Conservation (phyloP, 2,329 filamentous ascomycete genomes). For the Colletotrichum sp. region DNA sequence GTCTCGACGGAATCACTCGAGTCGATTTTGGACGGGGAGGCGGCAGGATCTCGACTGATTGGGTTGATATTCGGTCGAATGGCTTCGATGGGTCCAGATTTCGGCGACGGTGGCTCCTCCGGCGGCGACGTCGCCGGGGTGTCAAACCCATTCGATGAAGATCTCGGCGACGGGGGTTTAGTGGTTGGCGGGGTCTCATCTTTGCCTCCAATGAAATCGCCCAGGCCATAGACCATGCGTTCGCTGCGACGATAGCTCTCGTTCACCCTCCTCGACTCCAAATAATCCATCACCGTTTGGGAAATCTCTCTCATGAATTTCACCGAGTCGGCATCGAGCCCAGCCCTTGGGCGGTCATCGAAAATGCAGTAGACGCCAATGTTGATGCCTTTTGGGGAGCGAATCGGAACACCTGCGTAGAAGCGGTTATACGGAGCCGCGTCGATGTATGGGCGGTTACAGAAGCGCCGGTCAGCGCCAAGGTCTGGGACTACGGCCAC, state of each 20-base stretch:
- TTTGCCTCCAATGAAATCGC: slow-evolving; percentile 39
- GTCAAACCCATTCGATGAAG: neutral
- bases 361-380: slow-evolving; percentile 46
- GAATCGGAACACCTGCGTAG: slow-evolving; percentile 48
- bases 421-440: slow-evolving; percentile 34
- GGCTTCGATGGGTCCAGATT: neutral
- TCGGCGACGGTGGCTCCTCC: neutral
- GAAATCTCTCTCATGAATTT: slow-evolving; percentile 34
- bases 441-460: slow-evolving; percentile 28
- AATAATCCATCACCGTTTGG: slow-evolving; percentile 39
- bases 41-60: neutral
- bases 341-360: slow-evolving; percentile 27
- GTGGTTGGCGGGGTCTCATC: neutral
- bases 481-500: slow-evolving; percentile 41
- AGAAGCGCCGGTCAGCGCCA: slow-evolving; percentile 33
- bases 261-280: slow-evolving; percentile 37
- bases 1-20: slow-evolving; percentile 19
- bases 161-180: neutral
- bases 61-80: slow-evolving; percentile 16
- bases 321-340: slow-evolving; percentile 31
- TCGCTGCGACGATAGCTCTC: slow-evolving; percentile 36
- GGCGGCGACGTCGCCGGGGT: neutral
- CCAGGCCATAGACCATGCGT: slow-evolving; percentile 41
- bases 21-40: neutral
- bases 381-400: slow-evolving; percentile 43